These are phyloP conservation scores for Hypoxylon sp. DNA, from an alignment of 2,329 filamentous ascomycete species.

Conservation along the genomic window DNA sequence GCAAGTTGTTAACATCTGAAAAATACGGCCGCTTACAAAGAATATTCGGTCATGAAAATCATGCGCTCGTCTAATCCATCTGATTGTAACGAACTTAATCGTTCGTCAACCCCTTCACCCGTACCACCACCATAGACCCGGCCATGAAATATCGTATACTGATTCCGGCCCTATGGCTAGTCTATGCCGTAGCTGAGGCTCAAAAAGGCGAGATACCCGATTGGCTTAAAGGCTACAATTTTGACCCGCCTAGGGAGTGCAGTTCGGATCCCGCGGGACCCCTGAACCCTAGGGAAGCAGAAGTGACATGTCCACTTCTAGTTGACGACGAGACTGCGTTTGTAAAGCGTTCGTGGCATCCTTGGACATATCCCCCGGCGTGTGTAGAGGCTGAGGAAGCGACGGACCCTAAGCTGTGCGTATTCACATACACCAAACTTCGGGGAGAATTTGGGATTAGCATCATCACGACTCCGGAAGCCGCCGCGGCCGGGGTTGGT, in stretches of 20 bases:
- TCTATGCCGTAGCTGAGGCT: background rate
- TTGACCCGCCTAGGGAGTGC: conserved; percentile 33
- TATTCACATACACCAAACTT: conserved; percentile 38
- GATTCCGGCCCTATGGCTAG: conserved; percentile 25
- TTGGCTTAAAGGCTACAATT: conserved; percentile 40
- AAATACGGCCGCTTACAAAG: conserved; percentile 14
- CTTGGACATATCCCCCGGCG: conserved; percentile 45
- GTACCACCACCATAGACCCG: background rate
- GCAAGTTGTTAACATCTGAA: conserved; percentile 34
- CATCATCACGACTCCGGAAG: conserved; percentile 40
- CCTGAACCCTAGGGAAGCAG: conserved; percentile 5
- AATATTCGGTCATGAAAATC: conserved; percentile 14
- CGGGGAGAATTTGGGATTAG: conserved; percentile 40
- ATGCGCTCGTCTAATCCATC: conserved; percentile 17
- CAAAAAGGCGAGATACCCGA: conserved; percentile 26
- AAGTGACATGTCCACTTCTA: conserved; percentile 25
- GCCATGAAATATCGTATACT: conserved; percentile 27
- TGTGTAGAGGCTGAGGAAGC: conserved; percentile 31
- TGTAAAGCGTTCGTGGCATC: conserved; percentile 32
- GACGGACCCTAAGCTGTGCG: conserved; percentile 35
- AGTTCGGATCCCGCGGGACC: conserved; percentile 35
- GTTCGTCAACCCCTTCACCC: background rate
- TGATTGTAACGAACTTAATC: background rate
- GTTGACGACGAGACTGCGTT: conserved; percentile 43
- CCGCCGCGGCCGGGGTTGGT: conserved; percentile 41